Evolutionary conservation across 2,329 filamentous ascomycete genomes (phyloP), one percentile per base, ranked within the genome.

Genomic region (Fusarium neocosmosporiellum): DNA sequence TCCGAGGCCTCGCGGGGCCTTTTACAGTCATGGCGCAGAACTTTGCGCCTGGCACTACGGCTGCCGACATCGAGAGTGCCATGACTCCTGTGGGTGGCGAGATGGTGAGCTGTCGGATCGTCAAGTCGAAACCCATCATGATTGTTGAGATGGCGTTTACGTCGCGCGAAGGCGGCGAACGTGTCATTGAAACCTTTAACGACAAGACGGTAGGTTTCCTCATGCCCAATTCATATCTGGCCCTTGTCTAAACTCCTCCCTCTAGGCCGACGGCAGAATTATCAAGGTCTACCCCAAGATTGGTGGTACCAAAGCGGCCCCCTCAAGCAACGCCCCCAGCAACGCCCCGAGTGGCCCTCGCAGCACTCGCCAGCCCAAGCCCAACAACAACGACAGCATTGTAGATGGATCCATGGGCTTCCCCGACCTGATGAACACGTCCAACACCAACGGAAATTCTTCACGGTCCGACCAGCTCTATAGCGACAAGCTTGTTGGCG

Each of bases 21-120:
- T 94, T 89, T 75, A 88, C 89, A 20, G 88, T 96, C 27, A 88
- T 94, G 79, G 93, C 92, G 4, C 92, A 93, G 81, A 96, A 96
- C 84, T 94, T 96, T 79, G 94, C 93, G 14, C 90, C 90, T 2
- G 94, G 94, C 39, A 96, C 94, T 1, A 95, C 94, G 8, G 92
- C 92, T 2, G 93, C 92, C 33, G 94, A 96, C 78, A 94, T 96
- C 67, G 93, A 95, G 84, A 93, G 91, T 75, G 94, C 94, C 65
- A 91, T 96, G 90, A 88, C 87, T n/a, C 90, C 90, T 0, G 84
- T 93, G n/a, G 93, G 92, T 41, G 93, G 92, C 33, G 86, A 91
- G 69, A 87, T 94, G 77, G 78, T 88, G 27, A 89, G 88, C 77
- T 96, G 93, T 83, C 88, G 86, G 37, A 83, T 96, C 41, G 82